Evolutionary conservation across 2,329 filamentous ascomycete genomes (phyloP).

Genomic region (Neofusicoccum umdonicola): DNA sequence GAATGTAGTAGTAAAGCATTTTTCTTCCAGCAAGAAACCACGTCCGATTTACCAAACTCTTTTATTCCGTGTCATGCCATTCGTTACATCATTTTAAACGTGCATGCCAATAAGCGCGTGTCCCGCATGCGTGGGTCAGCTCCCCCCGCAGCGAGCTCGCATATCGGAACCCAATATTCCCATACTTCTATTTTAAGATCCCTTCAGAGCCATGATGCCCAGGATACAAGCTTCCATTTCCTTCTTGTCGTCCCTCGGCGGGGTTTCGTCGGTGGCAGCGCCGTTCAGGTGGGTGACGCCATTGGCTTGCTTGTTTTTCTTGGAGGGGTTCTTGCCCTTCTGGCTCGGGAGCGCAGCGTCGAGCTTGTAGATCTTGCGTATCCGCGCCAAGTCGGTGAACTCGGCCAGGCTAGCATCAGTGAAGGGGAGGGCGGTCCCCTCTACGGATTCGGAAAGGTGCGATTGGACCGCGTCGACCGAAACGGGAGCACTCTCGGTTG

Average conservation of each 20-base stretch:
- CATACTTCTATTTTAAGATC: slow-evolving; percentile 40
- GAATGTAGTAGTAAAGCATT: slow-evolving; percentile 13
- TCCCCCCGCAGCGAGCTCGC: not conserved
- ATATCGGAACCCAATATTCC: not conserved
- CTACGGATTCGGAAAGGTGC: slow-evolving; percentile 62
- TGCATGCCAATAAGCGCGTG: not conserved
- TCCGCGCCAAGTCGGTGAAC: slow-evolving; percentile 28
- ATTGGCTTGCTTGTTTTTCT: slow-evolving; percentile 26
- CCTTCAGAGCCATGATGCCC: slow-evolving; percentile 75
- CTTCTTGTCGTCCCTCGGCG: slow-evolving; percentile 42
- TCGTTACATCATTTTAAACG: not conserved
- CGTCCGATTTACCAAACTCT: not conserved
- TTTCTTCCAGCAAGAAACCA: not conserved
- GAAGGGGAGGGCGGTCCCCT: slow-evolving; percentile 60
- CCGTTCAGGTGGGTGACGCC: slow-evolving; percentile 12
- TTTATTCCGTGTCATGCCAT: not conserved
- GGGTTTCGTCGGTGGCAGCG: slow-evolving; percentile 26
- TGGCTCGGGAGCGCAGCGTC: slow-evolving; percentile 51
- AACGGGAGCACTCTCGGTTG: slow-evolving; percentile 44
- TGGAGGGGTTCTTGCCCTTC: slow-evolving; percentile 32
- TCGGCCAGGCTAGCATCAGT: slow-evolving; percentile 61
- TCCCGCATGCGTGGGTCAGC: not conserved
- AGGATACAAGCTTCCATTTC: slow-evolving; percentile 70
- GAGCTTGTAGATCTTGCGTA: slow-evolving; percentile 77
- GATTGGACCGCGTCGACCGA: slow-evolving; percentile 48